Conservation (phyloP, 2,329 filamentous ascomycete species). For the Leptosphaerulina australis region DNA sequence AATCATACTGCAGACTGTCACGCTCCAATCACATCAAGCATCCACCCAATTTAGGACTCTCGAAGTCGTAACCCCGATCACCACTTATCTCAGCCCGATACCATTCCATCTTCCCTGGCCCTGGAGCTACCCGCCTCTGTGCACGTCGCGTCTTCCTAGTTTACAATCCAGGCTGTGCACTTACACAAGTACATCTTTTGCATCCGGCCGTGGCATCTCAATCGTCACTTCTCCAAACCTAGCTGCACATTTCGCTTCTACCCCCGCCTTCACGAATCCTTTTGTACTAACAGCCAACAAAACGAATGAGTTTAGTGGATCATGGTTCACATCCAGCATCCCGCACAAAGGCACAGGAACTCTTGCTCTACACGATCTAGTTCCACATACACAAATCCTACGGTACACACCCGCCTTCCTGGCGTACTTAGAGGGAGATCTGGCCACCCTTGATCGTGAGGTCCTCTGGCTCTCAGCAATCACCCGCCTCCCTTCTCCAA, state of each 20-base stretch:
- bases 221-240: slow-evolving; percentile 43
- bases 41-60: slow-evolving; percentile 11
- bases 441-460: slow-evolving; percentile 38
- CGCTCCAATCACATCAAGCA: slow-evolving; percentile 7
- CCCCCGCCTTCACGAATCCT: slow-evolving; percentile 34
- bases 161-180: slow-evolving; percentile 32
- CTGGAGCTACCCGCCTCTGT: slow-evolving; percentile 39
- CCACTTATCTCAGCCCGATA: background rate
- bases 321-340: slow-evolving; percentile 31
- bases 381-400: slow-evolving; percentile 34
- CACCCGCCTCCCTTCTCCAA: slow-evolving; percentile 30
- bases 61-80: background rate
- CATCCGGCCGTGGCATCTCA: slow-evolving; percentile 40
- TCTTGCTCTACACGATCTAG: slow-evolving; percentile 31
- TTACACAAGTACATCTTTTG: slow-evolving; percentile 39
- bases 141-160: slow-evolving; percentile 29
- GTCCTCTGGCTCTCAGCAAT: slow-evolving; percentile 35
- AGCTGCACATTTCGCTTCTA: slow-evolving; percentile 27
- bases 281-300: slow-evolving; percentile 6
- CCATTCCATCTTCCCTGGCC: slow-evolving; percentile 14
- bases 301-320: slow-evolving; percentile 29
- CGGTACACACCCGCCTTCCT: slow-evolving; percentile 42
- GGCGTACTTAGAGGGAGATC: slow-evolving; percentile 38
- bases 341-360: slow-evolving; percentile 42
- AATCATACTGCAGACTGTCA: background rate